Base-by-base conservation (phyloP, 305 asterid species). In the Fraxinus ornus region DNA sequence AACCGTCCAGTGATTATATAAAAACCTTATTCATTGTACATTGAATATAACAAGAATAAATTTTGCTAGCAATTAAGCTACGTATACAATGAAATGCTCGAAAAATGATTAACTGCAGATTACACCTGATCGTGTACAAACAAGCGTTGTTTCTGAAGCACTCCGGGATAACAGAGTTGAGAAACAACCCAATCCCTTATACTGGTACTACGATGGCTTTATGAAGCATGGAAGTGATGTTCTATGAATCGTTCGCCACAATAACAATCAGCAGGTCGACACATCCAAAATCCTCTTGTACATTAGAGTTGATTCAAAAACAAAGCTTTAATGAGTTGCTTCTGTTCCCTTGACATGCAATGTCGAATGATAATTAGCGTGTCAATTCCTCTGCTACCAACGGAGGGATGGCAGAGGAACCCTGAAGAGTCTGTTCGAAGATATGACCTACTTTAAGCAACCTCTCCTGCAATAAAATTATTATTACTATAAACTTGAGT, bases 361-460 rank as follows among this genome's bases (percentile, higher is more conserved):
- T 10, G 7, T 12, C 6, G 66, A 28, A 9, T 70, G 76, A 36
- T 28, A 35, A 78, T 83, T 81, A 85, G 77, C 81, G 72, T 62
- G 74, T 73, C 22, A 79, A 84, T 71, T 91, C 95, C 79, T 90
- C 91, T 36, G 91, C 95, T 28, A 90, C 86, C 1, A 96, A 85
- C 10, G 97, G 97, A 73, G 99, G 99, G 47, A 94, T 68, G 78
- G 93, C 90, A 41, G 91, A 88, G 83, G 85, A 84, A 24, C 90
- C 94, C 86, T 93, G 88, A 32, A 92, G 92, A 35, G 99, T 96
- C 85, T 96, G 98, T 93, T 96, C 98, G 64, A 96, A 96, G 82
- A 96, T 89, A 87, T 96, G 98, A 21, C 99, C 99, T 10, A 94
- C 88, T 82, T 86, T 92, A 41, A 96, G 91, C 86, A 96, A 87